These are phyloP conservation scores for Fusarium vanettenii DNA, from an alignment of 2,329 filamentous ascomycete species.

Conservation along the genomic window DNA sequence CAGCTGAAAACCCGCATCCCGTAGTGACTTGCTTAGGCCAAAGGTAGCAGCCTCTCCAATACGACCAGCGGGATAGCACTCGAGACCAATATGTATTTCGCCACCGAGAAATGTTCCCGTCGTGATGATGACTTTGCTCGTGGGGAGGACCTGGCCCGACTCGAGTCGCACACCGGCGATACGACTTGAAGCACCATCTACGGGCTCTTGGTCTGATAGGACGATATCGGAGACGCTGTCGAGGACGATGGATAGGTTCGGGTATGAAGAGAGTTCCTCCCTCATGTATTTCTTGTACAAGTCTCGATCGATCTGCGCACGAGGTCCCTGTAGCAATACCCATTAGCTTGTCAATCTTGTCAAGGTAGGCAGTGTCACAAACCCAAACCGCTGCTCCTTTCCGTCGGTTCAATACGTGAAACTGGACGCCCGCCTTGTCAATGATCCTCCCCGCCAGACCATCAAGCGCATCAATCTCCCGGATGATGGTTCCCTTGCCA, in stretches of 20 bases:
- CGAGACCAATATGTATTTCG: conserved; percentile 94
- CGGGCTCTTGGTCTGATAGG: conserved; percentile 56
- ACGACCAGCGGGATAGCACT: conserved; percentile 85
- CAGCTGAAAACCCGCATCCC: conserved; percentile 87
- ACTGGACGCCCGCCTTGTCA: conserved; percentile 95
- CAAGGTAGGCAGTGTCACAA: conserved; percentile 31
- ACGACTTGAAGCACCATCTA: conserved; percentile 67
- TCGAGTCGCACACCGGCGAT: conserved; percentile 90
- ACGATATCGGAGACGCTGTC: conserved; percentile 95
- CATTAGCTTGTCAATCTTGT: background rate
- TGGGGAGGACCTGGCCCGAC: conserved; percentile 84
- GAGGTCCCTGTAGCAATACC: conserved; percentile 70
- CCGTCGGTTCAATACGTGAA: conserved; percentile 85
- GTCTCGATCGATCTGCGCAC: conserved; percentile 92
- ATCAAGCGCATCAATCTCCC: conserved; percentile 95
- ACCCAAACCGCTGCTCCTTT: conserved; percentile 96
- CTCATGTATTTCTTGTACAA: conserved; percentile 93
- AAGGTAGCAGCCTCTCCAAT: conserved; percentile 95
- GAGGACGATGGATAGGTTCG: conserved; percentile 82
- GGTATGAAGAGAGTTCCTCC: conserved; percentile 82
- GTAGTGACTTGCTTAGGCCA: conserved; percentile 89
- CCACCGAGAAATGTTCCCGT: conserved; percentile 96
- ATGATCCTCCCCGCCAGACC: conserved; percentile 89
- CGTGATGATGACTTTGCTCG: conserved; percentile 88
- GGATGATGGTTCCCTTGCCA: conserved; percentile 94